Conservation (phyloP, 164 flowering plant genomes). For the Macadamia integrifolia region DNA sequence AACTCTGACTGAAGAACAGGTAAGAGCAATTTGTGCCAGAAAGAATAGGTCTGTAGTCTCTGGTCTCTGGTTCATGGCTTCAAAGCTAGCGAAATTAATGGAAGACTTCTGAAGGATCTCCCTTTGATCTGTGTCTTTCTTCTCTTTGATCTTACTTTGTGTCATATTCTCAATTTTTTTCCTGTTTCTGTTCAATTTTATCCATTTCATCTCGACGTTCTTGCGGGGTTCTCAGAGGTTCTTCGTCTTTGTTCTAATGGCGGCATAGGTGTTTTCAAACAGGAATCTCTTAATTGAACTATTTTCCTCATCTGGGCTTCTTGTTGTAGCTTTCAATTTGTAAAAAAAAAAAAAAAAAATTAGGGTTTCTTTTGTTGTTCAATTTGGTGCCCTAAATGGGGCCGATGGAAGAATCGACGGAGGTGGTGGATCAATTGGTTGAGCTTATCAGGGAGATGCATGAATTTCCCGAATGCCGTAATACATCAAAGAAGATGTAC, state of each 20-base stretch:
- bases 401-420: not conserved
- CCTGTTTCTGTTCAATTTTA: not conserved
- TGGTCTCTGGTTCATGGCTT: no score
- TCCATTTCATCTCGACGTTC: not conserved
- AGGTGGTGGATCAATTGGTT: constrained; percentile 9
- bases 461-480: constrained; percentile 45
- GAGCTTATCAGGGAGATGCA: constrained; percentile 37
- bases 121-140: not conserved
- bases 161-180: not conserved
- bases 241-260: not conserved
- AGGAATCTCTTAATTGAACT: not conserved
- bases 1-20: no score
- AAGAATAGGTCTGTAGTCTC: no score
- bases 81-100: no score
- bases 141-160: not conserved
- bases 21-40: no score
- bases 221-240: not conserved
- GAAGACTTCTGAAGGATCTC: not conserved
- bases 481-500: constrained; percentile 44
- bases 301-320: not conserved
- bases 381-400: not conserved
- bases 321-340: not conserved
- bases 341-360: not conserved
- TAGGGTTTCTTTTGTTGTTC: not conserved
- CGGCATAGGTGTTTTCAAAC: not conserved